Conservation (phyloP, 257 asterid species). For the Cynanchum wilfordii region DNA sequence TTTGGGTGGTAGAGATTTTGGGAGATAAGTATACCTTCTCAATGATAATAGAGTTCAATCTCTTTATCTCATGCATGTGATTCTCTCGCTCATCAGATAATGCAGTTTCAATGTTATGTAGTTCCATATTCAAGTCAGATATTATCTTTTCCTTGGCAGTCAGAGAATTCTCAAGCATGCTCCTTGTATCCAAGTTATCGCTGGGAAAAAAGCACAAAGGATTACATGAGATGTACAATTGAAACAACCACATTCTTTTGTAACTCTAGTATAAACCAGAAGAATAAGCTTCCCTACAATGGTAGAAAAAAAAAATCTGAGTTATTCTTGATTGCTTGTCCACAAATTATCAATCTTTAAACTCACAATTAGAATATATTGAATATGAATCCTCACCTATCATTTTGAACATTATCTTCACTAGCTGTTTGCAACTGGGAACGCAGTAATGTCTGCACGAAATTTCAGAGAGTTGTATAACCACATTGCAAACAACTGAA, state of each 20-base stretch:
- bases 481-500: slow-evolving; percentile 3
- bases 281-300: background rate
- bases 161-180: slow-evolving; percentile 84
- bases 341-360: background rate
- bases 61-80: slow-evolving; percentile 81
- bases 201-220: slow-evolving; percentile 38
- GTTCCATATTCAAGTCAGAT: slow-evolving; percentile 87
- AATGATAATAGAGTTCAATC: slow-evolving; percentile 58
- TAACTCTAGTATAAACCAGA: background rate
- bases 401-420: slow-evolving; percentile 81
- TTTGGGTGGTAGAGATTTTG: background rate
- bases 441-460: slow-evolving; percentile 66
- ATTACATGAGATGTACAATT: slow-evolving; percentile 7
- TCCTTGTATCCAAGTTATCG: slow-evolving; percentile 61
- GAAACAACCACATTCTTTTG: background rate
- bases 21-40: slow-evolving; percentile 59
- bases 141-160: slow-evolving; percentile 87
- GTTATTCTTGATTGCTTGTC: background rate
- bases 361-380: background rate
- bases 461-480: slow-evolving; percentile 22
- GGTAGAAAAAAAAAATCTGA: background rate
- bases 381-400: slow-evolving; percentile 39
- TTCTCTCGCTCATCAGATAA: slow-evolving; percentile 76
- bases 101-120: slow-evolving; percentile 81
- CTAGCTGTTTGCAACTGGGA: slow-evolving; percentile 78